Evolutionary conservation across 768 basidiomycete genomes (phyloP), one percentile per base, ranked within the genome.

Genomic region (Butyriboletus loyo): DNA sequence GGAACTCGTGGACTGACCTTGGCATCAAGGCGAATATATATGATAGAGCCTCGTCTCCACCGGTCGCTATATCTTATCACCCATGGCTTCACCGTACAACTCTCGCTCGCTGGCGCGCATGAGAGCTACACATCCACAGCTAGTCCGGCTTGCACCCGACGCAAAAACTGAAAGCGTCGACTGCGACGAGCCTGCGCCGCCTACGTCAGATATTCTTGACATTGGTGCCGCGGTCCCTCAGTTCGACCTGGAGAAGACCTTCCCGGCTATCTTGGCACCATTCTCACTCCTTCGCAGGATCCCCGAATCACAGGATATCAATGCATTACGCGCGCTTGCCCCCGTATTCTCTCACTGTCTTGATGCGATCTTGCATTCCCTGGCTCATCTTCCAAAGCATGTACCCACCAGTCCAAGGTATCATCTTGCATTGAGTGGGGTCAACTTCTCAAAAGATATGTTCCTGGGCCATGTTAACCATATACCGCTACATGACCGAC

Each of bases 211-310:
- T 8, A 32, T 53, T 14, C 22, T 53, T 7, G 46, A 39, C 28
- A 43, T 50, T 19, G 41, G 45, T 15, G 24, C 57, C 41, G 31
- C 27, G 6, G 13, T 46, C 42, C 52, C 63, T 19, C 59, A 42
- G 8, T 72, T 71, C 49, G 52, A 68, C 35, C 62, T 75, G 21
- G 67, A 71, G 24, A 64, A 52, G 35, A 64, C 69, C 7, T 75
- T 73, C 51, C 72, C 74, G 1, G 70, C 73, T 1, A 71, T 77
- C 47, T 42, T 72, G 46, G 51, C 54, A 14, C 62, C 71, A 4
- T 54, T 66, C 21, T 57, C 56, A 0, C 57, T 67, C 46, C 66
- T 77, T 42, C 63, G 53, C 45, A 44, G 42, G 21, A 44, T 69
- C 9, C 50, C 62, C 13, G 58, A 58, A 15, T 54, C 66, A 1